Percentiles rank a stretch among this genome's conserved stretches.
Evolutionary conservation across 2,329 filamentous ascomycete species (phyloP).

Genomic region (Xylariaceae sp.): DNA sequence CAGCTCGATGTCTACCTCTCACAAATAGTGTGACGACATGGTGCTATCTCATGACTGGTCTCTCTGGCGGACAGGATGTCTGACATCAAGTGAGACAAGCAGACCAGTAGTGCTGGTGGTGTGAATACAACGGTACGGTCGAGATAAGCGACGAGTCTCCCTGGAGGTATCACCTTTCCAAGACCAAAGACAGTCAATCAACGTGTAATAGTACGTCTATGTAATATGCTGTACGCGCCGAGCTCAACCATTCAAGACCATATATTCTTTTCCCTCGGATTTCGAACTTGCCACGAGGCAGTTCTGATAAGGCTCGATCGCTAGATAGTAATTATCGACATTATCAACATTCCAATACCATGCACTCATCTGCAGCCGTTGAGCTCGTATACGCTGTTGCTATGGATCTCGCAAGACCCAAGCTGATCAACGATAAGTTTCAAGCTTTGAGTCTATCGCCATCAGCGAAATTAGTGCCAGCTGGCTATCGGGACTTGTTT

Average conservation of each 20-base stretch:
- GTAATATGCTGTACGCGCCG: too few species aligned
- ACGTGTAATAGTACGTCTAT: too few species aligned
- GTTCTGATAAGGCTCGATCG: too few species aligned
- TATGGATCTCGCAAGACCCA: neutral
- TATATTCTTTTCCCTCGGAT: too few species aligned
- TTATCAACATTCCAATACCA: neutral
- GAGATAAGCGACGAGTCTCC: conserved; percentile 12
- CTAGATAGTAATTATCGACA: too few species aligned
- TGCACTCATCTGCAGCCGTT: too few species aligned
- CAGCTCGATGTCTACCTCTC: conserved; percentile 8
- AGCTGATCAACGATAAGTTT: neutral
- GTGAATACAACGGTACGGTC: conserved; percentile 10
- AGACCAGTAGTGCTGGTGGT: conserved; percentile 4
- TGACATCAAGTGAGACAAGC: conserved; percentile 20
- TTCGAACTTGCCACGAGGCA: too few species aligned
- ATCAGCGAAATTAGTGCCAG: neutral
- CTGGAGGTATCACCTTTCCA: neutral
- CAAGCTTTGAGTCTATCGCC: neutral
- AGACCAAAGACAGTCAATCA: too few species aligned
- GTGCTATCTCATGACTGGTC: conserved; percentile 6
- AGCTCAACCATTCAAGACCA: too few species aligned
- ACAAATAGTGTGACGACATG: conserved; percentile 18
- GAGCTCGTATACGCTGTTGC: too few species aligned
- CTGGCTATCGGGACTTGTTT: neutral
- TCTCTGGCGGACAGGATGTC: conserved; percentile 15